Conservation (phyloP, 148 eudicot genomes). For the Agrostemma githago region DNA sequence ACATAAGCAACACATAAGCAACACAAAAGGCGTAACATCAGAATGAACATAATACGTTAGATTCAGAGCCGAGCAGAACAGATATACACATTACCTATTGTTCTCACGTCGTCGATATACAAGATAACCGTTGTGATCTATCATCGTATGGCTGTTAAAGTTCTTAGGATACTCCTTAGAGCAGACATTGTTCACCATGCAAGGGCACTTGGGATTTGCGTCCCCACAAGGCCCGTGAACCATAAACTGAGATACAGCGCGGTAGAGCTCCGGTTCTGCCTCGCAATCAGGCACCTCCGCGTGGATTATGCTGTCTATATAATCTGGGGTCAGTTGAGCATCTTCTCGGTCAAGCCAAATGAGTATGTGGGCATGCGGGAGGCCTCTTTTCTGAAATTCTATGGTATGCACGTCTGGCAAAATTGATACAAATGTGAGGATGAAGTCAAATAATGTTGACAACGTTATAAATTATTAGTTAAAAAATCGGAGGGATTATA, state of each 20-base stretch:
- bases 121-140: constrained; percentile 17
- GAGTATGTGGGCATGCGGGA: constrained; percentile 26
- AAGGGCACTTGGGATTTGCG: constrained; percentile 7
- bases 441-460: too few species aligned
- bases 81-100: not conserved
- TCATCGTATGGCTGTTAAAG: not conserved
- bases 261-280: not conserved
- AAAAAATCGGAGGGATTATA: too few species aligned
- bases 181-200: constrained; percentile 12
- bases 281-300: constrained; percentile 17
- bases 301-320: constrained; percentile 5
- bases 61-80: too few species aligned
- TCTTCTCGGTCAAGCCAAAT: not conserved
- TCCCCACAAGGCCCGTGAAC: constrained; percentile 19
- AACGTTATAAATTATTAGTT: too few species aligned
- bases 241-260: constrained; percentile 7
- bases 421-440: too few species aligned
- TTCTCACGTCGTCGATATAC: not conserved
- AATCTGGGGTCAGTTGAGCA: not conserved
- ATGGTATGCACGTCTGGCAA: constrained; percentile 1
- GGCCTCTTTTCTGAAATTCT: constrained; percentile 20
- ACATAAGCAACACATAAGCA: too few species aligned
- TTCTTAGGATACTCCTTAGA: constrained; percentile 10
- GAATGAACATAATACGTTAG: too few species aligned
- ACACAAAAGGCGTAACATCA: too few species aligned